phyloP scores from a whole-genome alignment of 2,329 filamentous ascomycete species.

The Hawksworthiomyces lignivorus region DNA sequence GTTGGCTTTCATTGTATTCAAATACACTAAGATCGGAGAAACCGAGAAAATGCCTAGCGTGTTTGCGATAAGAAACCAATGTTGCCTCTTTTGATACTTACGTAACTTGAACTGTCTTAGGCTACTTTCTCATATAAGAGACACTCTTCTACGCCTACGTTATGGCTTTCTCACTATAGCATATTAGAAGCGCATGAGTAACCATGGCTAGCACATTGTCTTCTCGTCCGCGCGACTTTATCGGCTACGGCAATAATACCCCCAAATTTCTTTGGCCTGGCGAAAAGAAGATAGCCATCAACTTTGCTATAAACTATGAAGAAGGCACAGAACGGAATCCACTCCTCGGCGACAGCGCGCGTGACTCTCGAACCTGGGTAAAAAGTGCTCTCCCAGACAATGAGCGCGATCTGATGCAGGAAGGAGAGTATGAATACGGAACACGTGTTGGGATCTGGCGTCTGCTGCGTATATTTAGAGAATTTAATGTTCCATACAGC shows the following conservation, averaged over 20 bases:
- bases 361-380: conserved; percentile 10
- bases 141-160: too few species aligned
- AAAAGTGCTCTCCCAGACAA: conserved; percentile 3
- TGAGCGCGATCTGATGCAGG: conserved; percentile 9
- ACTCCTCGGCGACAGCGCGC: conserved; percentile 3
- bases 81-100: too few species aligned
- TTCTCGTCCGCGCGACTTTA: conserved; percentile 6
- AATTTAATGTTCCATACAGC: conserved; percentile 2
- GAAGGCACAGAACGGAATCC: conserved; percentile 9
- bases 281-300: conserved; percentile 8
- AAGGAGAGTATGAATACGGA: conserved; percentile 12
- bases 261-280: conserved; percentile 6
- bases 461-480: conserved; percentile 7
- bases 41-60: background rate
- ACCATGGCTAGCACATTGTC: background rate
- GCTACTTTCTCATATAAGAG: too few species aligned
- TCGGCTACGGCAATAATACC: conserved; percentile 1
- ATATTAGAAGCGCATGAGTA: too few species aligned
- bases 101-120: too few species aligned
- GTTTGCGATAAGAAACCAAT: background rate
- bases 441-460: conserved; percentile 10
- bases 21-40: background rate
- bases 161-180: too few species aligned
- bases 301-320: conserved; percentile 11
- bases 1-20: too few species aligned